Evolutionary conservation across 148 eudicot genomes (phyloP).

Genomic region (Oxyria digyna): DNA sequence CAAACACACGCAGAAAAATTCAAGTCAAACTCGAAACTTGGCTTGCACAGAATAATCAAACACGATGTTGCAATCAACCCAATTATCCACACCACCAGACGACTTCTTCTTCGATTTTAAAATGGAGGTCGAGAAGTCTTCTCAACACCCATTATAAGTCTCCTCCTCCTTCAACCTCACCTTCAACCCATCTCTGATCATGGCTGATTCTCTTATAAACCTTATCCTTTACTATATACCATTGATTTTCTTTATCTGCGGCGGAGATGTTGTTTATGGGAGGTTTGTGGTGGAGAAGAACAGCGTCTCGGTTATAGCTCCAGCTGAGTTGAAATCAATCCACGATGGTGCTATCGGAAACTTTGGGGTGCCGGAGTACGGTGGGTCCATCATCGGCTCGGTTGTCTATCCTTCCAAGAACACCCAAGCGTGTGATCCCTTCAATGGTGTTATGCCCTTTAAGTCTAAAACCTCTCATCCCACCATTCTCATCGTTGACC

Average conservation of each 20-base stretch:
- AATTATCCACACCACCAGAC: background rate
- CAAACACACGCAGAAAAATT: background rate
- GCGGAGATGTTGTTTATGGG: conserved; percentile 13
- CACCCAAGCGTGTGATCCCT: conserved; percentile 39
- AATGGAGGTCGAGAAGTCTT: background rate
- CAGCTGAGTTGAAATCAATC: conserved; percentile 27
- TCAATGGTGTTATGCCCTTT: conserved; percentile 67
- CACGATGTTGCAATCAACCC: background rate
- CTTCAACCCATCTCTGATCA: background rate
- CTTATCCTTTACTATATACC: background rate
- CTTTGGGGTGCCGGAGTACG: conserved; percentile 88
- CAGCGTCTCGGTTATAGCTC: conserved; percentile 47
- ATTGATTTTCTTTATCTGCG: background rate
- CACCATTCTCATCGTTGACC: conserved; percentile 72
- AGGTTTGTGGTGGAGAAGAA: conserved; percentile 81
- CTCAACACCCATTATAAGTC: background rate
- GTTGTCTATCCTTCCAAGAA: conserved; percentile 48
- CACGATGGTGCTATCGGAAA: conserved; percentile 81
- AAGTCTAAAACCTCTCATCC: conserved; percentile 50
- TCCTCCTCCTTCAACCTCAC: background rate
- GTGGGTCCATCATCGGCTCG: conserved; percentile 77
- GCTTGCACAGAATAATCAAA: background rate
- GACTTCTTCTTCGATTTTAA: background rate
- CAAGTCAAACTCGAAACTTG: background rate
- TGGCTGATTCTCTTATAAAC: background rate